Percentiles rank a stretch among this genome's conserved stretches.
Evolutionary conservation across 1,284 basidiomycete species (phyloP).

Genomic region (Phylloporus sp.): DNA sequence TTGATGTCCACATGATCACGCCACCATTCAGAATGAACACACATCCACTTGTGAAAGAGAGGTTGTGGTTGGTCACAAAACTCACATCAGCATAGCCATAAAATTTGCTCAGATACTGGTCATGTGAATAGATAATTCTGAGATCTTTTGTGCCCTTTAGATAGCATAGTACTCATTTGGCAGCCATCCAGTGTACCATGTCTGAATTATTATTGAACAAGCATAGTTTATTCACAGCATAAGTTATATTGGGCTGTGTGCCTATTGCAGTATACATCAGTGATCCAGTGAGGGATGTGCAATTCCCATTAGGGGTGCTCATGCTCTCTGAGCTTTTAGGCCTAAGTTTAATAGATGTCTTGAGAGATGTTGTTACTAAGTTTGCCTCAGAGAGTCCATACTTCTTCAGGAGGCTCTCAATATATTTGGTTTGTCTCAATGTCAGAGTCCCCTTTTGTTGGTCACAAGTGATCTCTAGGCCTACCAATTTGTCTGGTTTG

Average conservation of each 20-base stretch:
- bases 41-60: not conserved
- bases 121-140: not conserved
- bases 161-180: not conserved
- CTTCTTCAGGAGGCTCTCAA: no score
- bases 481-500: no score
- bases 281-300: not conserved
- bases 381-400: no score
- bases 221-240: not conserved
- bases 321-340: no score
- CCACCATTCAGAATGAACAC: not conserved
- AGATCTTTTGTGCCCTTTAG: not conserved
- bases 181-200: not conserved
- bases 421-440: no score
- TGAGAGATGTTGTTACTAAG: no score
- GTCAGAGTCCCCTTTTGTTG: no score
- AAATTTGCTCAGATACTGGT: not conserved
- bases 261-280: not conserved
- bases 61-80: not conserved
- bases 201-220: not conserved
- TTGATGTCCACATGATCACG: not conserved
- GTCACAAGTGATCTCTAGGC: no score
- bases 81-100: not conserved
- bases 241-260: not conserved
- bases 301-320: no score
- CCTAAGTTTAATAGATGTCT: no score